Percentiles rank a stretch among this genome's conserved stretches.
phyloP scores from a whole-genome alignment of 441 rosid species.

The Biscutella auriculata region DNA sequence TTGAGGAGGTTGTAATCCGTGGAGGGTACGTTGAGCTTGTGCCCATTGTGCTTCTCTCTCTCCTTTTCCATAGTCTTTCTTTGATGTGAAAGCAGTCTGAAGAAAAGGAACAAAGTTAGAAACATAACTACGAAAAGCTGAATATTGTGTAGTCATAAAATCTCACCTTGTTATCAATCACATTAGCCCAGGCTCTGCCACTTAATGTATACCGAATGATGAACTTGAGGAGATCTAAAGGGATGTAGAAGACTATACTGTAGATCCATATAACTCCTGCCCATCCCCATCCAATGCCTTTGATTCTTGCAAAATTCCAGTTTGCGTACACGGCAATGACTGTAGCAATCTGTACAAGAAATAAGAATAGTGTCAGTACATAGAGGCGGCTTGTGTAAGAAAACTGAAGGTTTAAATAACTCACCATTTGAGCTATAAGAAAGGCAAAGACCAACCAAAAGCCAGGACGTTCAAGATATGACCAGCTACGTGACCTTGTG shows the following conservation, averaged over 20 bases:
- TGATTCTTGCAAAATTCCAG: conserved; percentile 45
- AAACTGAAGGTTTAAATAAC: conserved; percentile 8
- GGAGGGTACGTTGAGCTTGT: conserved; percentile 56
- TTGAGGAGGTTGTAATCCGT: conserved; percentile 49
- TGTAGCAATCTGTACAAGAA: conserved; percentile 39
- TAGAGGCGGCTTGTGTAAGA: not conserved
- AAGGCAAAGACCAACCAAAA: conserved; percentile 42
- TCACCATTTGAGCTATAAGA: conserved; percentile 48
- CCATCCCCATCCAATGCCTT: conserved; percentile 69
- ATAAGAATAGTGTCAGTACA: conserved; percentile 7
- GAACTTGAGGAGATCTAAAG: conserved; percentile 33
- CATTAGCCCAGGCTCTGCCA: conserved; percentile 26
- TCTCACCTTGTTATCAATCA: conserved; percentile 23
- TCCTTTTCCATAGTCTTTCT: conserved; percentile 59
- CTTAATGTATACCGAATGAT: conserved; percentile 21
- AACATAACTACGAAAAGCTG: not conserved
- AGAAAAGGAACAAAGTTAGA: conserved; percentile 3
- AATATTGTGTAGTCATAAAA: not conserved
- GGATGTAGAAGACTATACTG: conserved; percentile 36
- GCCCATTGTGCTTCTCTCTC: conserved; percentile 75
- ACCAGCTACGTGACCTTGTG: conserved; percentile 67
- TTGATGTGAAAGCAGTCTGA: conserved; percentile 68
- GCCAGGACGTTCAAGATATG: conserved; percentile 60
- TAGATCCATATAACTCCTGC: conserved; percentile 60
- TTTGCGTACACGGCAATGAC: conserved; percentile 48